Evolutionary conservation across 192 early-diverging fungal species (phyloP).

Genomic region (Podila minutissima): DNA sequence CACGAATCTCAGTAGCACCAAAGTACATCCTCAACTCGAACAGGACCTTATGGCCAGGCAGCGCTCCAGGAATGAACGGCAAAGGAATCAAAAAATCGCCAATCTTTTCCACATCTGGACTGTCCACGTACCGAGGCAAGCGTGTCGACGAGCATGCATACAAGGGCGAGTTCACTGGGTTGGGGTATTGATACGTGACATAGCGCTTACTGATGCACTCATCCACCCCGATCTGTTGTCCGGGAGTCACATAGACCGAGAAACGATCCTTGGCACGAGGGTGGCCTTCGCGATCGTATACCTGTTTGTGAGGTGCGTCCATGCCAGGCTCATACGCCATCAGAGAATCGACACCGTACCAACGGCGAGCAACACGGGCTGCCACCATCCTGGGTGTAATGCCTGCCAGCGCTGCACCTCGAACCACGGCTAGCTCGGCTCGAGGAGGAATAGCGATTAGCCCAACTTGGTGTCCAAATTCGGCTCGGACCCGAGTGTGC

Average conservation of each 20-base stretch:
- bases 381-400: slow-evolving; percentile 59
- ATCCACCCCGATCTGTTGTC: slow-evolving; percentile 51
- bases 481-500: slow-evolving; percentile 53
- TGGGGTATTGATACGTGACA: slow-evolving; percentile 50
- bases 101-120: slow-evolving; percentile 40
- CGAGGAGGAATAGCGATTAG: slow-evolving; percentile 60
- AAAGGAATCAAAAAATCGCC: slow-evolving; percentile 45
- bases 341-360: slow-evolving; percentile 62
- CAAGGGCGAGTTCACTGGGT: slow-evolving; percentile 43
- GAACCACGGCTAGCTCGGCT: slow-evolving; percentile 63
- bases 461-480: slow-evolving; percentile 54
- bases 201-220: slow-evolving; percentile 48
- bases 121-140: slow-evolving; percentile 41
- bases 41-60: slow-evolving; percentile 33
- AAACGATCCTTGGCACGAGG: slow-evolving; percentile 58
- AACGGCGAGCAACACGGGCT: slow-evolving; percentile 57
- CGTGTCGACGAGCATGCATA: slow-evolving; percentile 36
- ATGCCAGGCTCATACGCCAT: slow-evolving; percentile 55
- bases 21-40: slow-evolving; percentile 60
- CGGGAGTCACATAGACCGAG: slow-evolving; percentile 57
- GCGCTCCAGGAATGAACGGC: slow-evolving; percentile 40
- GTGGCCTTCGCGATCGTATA: slow-evolving; percentile 46
- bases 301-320: slow-evolving; percentile 50
- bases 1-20: slow-evolving; percentile 59
- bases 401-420: slow-evolving; percentile 62